Base-by-base conservation (phyloP, 2,329 filamentous ascomycete genomes). In the Fusarium devonianum region DNA sequence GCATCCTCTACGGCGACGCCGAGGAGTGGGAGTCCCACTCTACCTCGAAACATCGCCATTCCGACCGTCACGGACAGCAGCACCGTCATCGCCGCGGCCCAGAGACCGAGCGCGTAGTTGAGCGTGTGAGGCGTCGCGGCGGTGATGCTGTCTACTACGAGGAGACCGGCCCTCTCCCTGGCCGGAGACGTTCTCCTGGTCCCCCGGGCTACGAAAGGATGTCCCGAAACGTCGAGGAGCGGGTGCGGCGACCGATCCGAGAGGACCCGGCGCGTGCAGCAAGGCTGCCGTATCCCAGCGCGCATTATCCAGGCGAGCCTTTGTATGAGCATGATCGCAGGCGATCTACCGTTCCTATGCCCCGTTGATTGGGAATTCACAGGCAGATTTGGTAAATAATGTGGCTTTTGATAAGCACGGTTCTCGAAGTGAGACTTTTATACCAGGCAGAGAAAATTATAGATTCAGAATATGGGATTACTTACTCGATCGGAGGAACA, bases 21-120 rank as follows among this genome's bases (percentile, higher is more conserved):
- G 64, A 70, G 9, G 60, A 68, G 13, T 71, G 69, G 68, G 66
- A 67, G 37, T 30, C 45, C 6, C 56, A 47, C 17, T 16, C 39
- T 5, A 39, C 35, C 13, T 12, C 45, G 23, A 61, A 54, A 30
- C 59, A 62, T 16, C 55, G 36, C 11, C 41, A 51, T 32, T 26
- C 43, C 34, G 49, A 55, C 14, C 50, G 50, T 7, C 34, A 26
- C 35, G 13, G 50, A 18, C 49, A 53, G 7, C 53, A 42, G 17
- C 53, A 45, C 39, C 46, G 40, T 5, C 56, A 51, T 9, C 63
- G 41, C 30, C 60, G 52, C 19, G 36, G 49, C 3, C 34, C 39
- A 1, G 56, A 56, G 14, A 30, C 36, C 2, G 58, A 49, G 16
- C 55, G 47, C n/a, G 34, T 54, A 2, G 28, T 50, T 5, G 56